Evolutionary conservation across 2,329 filamentous ascomycete genomes (phyloP).

Genomic region (Basipetospora chlamydospora): DNA sequence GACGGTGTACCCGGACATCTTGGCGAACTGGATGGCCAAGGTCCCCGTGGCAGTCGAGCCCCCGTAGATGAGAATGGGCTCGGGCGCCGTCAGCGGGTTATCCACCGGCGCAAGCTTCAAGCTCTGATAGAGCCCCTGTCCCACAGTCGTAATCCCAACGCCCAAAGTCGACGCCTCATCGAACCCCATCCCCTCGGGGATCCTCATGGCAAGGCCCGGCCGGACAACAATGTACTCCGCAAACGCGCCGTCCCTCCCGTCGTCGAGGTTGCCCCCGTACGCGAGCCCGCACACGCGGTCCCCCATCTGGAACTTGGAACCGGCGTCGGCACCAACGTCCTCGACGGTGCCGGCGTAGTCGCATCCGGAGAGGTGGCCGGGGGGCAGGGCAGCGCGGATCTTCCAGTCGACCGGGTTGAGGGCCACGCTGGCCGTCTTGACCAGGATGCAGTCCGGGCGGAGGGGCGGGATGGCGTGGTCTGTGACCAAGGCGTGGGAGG

Average conservation of each 20-base stretch:
- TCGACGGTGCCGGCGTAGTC: constrained; percentile 33
- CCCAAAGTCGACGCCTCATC: too few relatives aligned
- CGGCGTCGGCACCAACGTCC: constrained; percentile 27
- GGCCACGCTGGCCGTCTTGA: constrained; percentile 19
- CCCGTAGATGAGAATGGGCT: constrained; percentile 33
- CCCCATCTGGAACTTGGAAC: constrained; percentile 28
- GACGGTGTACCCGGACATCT: constrained; percentile 28
- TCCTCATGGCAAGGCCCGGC: too few relatives aligned
- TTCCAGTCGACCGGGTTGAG: constrained; percentile 23
- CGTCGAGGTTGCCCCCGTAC: constrained; percentile 18
- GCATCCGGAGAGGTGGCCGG: constrained; percentile 17
- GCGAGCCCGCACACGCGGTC: constrained; percentile 28
- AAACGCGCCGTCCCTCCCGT: constrained; percentile 24
- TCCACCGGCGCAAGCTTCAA: too few relatives aligned
- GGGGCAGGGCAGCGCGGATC: constrained; percentile 12
- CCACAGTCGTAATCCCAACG: too few relatives aligned
- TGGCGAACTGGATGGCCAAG: constrained; percentile 29
- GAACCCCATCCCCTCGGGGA: too few relatives aligned
- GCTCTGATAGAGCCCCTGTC: constrained; percentile 31
- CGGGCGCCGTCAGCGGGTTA: not conserved
- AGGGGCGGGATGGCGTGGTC: too few relatives aligned
- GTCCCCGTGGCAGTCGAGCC: constrained; percentile 31
- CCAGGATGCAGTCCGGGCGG: too few relatives aligned
- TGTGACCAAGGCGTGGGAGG: too few relatives aligned
- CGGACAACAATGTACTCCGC: too few relatives aligned